phyloP scores from a whole-genome alignment of 1,284 basidiomycete genomes.

The Microbotryomycetes sp. region DNA sequence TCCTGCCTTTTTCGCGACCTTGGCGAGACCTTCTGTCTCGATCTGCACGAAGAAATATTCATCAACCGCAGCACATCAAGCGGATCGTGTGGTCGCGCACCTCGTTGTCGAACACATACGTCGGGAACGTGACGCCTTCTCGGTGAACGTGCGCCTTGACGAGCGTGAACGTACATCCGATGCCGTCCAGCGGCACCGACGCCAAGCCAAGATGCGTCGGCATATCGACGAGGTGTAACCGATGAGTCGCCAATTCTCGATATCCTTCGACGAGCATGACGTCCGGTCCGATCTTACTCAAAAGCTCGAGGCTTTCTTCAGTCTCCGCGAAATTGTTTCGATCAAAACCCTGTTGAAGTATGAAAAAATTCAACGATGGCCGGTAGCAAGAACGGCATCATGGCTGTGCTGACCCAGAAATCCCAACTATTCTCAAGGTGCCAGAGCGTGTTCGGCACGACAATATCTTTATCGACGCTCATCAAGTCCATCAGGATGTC shows the following conservation, averaged over 20 bases:
- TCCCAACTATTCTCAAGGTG: constrained; percentile 18
- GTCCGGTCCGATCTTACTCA: constrained; percentile 13
- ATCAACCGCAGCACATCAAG: not conserved
- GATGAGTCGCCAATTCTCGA: constrained; percentile 15
- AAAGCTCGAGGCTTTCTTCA: constrained; percentile 12
- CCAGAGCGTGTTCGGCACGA: constrained; percentile 24
- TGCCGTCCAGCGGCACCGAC: constrained; percentile 25
- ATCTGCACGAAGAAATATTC: not conserved
- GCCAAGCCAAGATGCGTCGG: constrained; percentile 22
- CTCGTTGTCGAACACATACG: constrained; percentile 23
- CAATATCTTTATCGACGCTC: constrained; percentile 23
- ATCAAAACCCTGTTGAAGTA: constrained; percentile 12
- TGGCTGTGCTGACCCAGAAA: constrained; percentile 15
- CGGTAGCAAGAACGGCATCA: not conserved
- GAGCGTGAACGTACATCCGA: constrained; percentile 24
- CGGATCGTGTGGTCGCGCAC: constrained; percentile 4
- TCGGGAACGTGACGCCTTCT: constrained; percentile 25
- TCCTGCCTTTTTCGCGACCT: constrained; percentile 18
- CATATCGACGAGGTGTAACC: constrained; percentile 22
- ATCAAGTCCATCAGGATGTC: constrained; percentile 22
- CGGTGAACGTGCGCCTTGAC: constrained; percentile 27
- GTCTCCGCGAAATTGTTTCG: constrained; percentile 27
- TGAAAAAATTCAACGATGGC: not conserved
- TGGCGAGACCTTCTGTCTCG: constrained; percentile 23
- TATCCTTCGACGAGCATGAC: constrained; percentile 25